Evolutionary conservation across 2,329 filamentous ascomycete species (phyloP), one percentile per base, ranked within the genome.

Genomic region (Claviceps arundinis): DNA sequence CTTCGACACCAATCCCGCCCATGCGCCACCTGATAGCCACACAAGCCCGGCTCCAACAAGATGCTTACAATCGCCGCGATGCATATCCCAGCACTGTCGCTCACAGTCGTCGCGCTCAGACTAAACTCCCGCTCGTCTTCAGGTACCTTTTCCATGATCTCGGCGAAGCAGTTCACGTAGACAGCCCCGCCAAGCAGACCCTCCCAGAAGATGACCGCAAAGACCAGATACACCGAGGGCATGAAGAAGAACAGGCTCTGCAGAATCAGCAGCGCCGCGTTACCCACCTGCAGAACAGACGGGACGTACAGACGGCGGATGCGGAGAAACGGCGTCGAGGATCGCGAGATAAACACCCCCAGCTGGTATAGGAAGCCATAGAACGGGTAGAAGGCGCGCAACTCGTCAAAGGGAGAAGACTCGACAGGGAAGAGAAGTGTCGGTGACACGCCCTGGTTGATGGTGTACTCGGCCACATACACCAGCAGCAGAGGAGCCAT

Each of bases 331-430:
- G 91, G 89, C 1, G 88, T 89, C 0, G 89, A 95, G 0, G 89
- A 94, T 16, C 93, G 84, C 0, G 91, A 95, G 59, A 97, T 80
- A 70, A 97, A 97, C 56, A 97, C 93, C 52, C 93, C 93, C 2
- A 90, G 73, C 71, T 98, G 91, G 68, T 98, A 97, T 55, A 97
- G 84, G 53, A 94, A 90, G 57, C 86, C 86, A 67, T 98, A 98
- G 56, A 91, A 88, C 0, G 91, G 90, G 62, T 98, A 98, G 66
- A 96, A 97, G 37, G 84, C 85, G 42, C 91, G 84, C 64, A 83
- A 93, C 58, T 88, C 80, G 37, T 73, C 70, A 65, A 97, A 97
- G 0, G 93, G 93, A 1, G 87, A 85, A 11, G 77, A 69, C 1
- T 75, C 64, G 1, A 96, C 73, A 0, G 90, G 89, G 64, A 95